Evolutionary conservation across 805 yeast genomes (phyloP).

Genomic region (Yarrowia sp.): DNA sequence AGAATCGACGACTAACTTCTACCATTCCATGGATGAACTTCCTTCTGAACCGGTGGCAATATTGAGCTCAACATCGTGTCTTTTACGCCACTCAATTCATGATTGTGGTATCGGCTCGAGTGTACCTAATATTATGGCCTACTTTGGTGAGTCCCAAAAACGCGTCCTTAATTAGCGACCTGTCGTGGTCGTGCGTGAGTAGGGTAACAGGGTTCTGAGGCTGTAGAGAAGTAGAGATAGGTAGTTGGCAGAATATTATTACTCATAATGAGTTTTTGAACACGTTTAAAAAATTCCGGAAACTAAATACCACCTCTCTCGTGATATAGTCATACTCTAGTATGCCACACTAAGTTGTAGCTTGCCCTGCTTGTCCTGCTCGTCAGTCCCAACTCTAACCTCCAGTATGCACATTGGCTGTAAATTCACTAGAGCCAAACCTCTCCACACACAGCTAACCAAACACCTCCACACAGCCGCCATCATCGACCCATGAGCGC

Average conservation of each 20-base stretch:
- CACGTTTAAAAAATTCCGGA: no score
- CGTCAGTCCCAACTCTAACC: neutral
- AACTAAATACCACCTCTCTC: no score
- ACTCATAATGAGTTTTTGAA: no score
- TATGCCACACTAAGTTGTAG: neutral
- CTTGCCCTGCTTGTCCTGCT: no score
- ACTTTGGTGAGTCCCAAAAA: neutral
- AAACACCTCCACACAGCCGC: neutral
- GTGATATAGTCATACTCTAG: neutral
- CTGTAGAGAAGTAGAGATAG: neutral
- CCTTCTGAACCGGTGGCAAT: no score
- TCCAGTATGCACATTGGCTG: constrained; percentile 3
- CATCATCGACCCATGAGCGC: neutral
- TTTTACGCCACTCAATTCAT: neutral
- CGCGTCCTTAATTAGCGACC: constrained; percentile 3
- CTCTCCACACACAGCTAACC: neutral
- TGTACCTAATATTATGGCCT: neutral
- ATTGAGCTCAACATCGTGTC: no score
- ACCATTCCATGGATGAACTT: no score
- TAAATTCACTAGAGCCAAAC: neutral
- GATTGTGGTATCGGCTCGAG: neutral
- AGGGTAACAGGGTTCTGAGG: neutral
- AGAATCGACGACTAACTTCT: no score
- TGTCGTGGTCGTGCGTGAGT: neutral
- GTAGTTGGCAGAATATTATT: no score